Percentiles rank a stretch among this genome's conserved stretches.
phyloP scores from a whole-genome alignment of 495 filamentous ascomycete species.

The Cladorrhinum samala region DNA sequence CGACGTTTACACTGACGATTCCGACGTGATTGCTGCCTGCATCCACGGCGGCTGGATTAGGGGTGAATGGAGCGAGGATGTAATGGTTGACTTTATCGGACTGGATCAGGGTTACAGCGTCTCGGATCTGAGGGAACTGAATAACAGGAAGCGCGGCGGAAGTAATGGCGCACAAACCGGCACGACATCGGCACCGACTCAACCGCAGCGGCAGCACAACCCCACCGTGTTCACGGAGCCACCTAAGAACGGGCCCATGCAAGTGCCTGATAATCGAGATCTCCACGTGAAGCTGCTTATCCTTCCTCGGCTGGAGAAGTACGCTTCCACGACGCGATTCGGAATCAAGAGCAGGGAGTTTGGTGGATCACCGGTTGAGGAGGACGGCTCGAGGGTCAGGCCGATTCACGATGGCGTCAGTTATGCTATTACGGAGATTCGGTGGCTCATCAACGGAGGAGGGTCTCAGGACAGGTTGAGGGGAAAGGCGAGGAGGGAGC shows the following conservation, averaged over 20 bases:
- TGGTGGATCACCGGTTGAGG: constrained; percentile 37
- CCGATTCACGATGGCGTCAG: constrained; percentile 76
- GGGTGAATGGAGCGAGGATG: constrained; percentile 76
- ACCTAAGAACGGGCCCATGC: constrained; percentile 43
- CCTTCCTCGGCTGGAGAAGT: constrained; percentile 69
- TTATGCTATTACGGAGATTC: constrained; percentile 70
- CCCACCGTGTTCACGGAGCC: constrained; percentile 37
- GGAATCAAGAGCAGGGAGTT: constrained; percentile 77
- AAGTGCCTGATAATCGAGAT: constrained; percentile 58
- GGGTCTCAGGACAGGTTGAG: constrained; percentile 52
- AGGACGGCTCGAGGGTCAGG: constrained; percentile 13
- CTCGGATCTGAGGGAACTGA: constrained; percentile 19
- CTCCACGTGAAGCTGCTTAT: constrained; percentile 79
- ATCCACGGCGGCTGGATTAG: constrained; percentile 91
- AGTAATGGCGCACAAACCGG: constrained; percentile 1
- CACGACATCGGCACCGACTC: constrained; percentile 14
- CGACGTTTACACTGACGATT: constrained; percentile 92
- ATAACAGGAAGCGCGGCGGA: too few relatives aligned
- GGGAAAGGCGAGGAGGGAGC: constrained; percentile 41
- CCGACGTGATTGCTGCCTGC: constrained; percentile 84
- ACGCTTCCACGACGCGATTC: constrained; percentile 64
- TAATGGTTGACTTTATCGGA: constrained; percentile 59
- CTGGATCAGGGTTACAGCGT: constrained; percentile 41
- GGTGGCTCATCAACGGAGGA: constrained; percentile 71
- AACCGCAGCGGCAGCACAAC: constrained; percentile 9